These are phyloP conservation scores for Xylariales sp. DNA, from an alignment of 2,329 filamentous ascomycete species.

Conservation along the genomic window DNA sequence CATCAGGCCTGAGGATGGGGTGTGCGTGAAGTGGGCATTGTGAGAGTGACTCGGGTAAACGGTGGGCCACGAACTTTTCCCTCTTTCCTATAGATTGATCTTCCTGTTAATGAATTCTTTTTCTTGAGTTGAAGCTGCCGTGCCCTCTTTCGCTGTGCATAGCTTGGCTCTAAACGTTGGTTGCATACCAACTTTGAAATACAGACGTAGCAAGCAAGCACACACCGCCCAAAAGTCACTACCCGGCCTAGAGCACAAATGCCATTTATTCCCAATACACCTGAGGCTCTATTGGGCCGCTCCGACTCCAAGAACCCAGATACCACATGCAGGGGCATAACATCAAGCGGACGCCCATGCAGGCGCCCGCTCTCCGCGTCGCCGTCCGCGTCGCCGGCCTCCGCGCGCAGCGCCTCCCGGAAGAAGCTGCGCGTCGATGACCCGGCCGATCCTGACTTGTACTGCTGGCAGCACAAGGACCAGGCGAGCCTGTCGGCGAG, in stretches of 20 bases:
- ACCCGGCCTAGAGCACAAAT: too few species aligned
- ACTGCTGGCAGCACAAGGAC: conserved; percentile 94
- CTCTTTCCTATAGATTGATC: too few species aligned
- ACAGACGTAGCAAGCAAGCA: too few species aligned
- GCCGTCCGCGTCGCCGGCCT: conserved; percentile 25
- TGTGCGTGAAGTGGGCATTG: too few species aligned
- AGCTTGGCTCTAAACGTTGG: too few species aligned
- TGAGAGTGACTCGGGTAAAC: too few species aligned
- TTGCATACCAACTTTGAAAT: too few species aligned
- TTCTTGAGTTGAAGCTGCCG: too few species aligned
- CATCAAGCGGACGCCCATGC: conserved; percentile 76
- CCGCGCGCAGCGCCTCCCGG: conserved; percentile 14
- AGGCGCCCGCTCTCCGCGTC: conserved; percentile 61
- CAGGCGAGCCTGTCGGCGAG: conserved; percentile 58
- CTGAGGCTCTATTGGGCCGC: conserved; percentile 73
- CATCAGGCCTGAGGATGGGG: too few species aligned
- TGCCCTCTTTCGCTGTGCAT: too few species aligned
- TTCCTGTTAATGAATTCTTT: too few species aligned
- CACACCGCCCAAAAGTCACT: conserved; percentile 2
- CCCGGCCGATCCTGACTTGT: conserved; percentile 58
- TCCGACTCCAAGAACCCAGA: conserved; percentile 81
- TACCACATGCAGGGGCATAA: conserved; percentile 86
- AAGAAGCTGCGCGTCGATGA: conserved; percentile 38
- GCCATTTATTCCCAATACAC: conserved; percentile 68
- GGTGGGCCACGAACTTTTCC: too few species aligned